Base-by-base conservation (phyloP, 1,139 yeast species). In the Lodderomyces metapsilosis region DNA sequence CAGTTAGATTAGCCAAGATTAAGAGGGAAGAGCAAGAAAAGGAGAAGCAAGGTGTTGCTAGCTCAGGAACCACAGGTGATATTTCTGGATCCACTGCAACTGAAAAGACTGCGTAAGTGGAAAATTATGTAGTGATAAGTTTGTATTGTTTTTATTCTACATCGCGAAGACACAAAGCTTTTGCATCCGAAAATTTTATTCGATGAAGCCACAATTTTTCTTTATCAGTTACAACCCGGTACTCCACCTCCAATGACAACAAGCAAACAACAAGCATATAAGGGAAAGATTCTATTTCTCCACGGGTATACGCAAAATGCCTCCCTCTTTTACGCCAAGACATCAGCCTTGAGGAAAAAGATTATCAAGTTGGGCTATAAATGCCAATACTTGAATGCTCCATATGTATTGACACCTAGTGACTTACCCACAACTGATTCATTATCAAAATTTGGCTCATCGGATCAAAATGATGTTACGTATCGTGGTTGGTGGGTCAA, bases 371-470 rank as follows among this genome's bases (percentile, higher is more conserved):
- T 68, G 27, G 58, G 60, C 20, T 70, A 82, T 50, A 88, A 86
- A 54, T 75, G 91, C 22, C 78, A 84, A 10, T 91, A 85, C 59
- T 64, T 88, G 41, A 87, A 87, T 53, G 97, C 85, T 1, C 96
- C 97, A 2, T 64, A 79, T 5, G 63, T 68, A 24, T 64, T 89
- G 34, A 73, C 78, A 1, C 76, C 82, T 7, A 76, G 82, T 2
- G 95, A 88, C 51, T 63, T 88, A 45, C 94, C 95, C 2, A 55
- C 70, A 8, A 51, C 59, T n/a, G 74, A 68, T 44, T 57, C 51
- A 65, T 80, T 64, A 76, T 78, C 62, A 36, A 71, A 56, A 48
- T 68, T 56, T 52, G 61, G 59, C 31, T 56, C 73, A 0, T 52
- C 47, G 10, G 55, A 67, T 12, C 57, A 53, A 22, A 6, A 15